Conservation (phyloP, 345 rosid genomes). For the Linum lewisii region DNA sequence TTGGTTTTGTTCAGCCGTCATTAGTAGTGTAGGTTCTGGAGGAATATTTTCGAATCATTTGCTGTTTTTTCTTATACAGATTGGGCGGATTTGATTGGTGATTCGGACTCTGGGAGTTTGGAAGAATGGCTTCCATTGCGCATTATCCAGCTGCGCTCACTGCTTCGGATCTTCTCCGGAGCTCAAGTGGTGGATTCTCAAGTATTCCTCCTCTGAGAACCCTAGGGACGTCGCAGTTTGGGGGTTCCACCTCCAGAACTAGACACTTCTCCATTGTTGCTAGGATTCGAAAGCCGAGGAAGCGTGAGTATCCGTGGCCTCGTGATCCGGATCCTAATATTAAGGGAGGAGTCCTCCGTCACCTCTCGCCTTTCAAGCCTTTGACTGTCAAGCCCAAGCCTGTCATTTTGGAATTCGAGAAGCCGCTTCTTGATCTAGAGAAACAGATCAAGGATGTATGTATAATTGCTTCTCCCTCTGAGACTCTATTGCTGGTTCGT, state of each 20-base stretch:
- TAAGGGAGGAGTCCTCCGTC: conserved; percentile 71
- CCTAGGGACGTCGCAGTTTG: conserved; percentile 32
- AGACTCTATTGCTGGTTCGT: not conserved
- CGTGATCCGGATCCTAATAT: conserved; percentile 85
- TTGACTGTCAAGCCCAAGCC: conserved; percentile 60
- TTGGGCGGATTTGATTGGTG: conserved; percentile 11
- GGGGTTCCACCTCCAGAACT: conserved; percentile 16
- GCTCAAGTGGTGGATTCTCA: conserved; percentile 42
- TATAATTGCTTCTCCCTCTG: not conserved
- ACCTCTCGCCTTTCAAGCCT: conserved; percentile 81
- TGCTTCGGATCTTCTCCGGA: conserved; percentile 73
- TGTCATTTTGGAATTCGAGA: conserved; percentile 82
- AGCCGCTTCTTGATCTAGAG: conserved; percentile 65
- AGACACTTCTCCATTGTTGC: conserved; percentile 34
- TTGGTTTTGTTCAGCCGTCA: too few relatives aligned
- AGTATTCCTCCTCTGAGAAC: conserved; percentile 54
- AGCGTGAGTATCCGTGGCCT: conserved; percentile 82
- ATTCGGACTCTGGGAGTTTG: conserved; percentile 12
- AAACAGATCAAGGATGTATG: conserved; percentile 80
- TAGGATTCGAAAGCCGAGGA: conserved; percentile 80
- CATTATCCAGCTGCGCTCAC: conserved; percentile 41
- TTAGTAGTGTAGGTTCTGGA: too few relatives aligned
- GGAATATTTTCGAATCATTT: conserved; percentile 6
- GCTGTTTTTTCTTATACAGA: not conserved
- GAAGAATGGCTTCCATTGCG: conserved; percentile 53